Conservation (phyloP, 208 protist genomes). For the Vickermania ingenoplastis region DNA sequence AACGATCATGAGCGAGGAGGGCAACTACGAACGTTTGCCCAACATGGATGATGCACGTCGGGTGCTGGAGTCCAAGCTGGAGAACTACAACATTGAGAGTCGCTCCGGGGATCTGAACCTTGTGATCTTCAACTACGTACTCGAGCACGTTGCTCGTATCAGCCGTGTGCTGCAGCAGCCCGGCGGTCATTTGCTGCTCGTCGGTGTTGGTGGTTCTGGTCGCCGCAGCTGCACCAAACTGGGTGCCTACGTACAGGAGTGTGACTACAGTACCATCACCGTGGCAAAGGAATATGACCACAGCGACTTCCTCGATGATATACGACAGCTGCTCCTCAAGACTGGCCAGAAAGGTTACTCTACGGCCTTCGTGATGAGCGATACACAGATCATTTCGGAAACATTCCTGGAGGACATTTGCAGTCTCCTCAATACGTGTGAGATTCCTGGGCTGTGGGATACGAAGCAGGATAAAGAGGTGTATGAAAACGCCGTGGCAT, state of each 20-base stretch:
- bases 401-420: conserved; percentile 97
- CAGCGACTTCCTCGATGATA: conserved; percentile 93
- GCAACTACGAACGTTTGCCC: conserved; percentile 81
- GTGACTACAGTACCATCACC: conserved; percentile 89
- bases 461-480: conserved; percentile 87
- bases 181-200: conserved; percentile 91
- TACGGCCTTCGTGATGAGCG: conserved; percentile 94
- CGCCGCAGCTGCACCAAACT: conserved; percentile 91
- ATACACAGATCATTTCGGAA: conserved; percentile 94
- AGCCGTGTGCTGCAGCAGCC: conserved; percentile 93
- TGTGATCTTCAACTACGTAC: conserved; percentile 94
- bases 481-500: conserved; percentile 81
- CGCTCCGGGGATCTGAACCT: conserved; percentile 83
- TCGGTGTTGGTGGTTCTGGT: conserved; percentile 96
- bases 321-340: conserved; percentile 85
- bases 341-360: conserved; percentile 90
- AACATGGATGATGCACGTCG: conserved; percentile 63
- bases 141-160: conserved; percentile 95
- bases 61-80: conserved; percentile 79
- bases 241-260: conserved; percentile 91
- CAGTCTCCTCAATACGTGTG: conserved; percentile 94
- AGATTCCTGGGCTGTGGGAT: conserved; percentile 93
- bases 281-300: conserved; percentile 92
- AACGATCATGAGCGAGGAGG: conserved; percentile 76
- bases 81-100: conserved; percentile 79